phyloP scores from a whole-genome alignment of 768 basidiomycete species.

The Cystobasidium ongulense region DNA sequence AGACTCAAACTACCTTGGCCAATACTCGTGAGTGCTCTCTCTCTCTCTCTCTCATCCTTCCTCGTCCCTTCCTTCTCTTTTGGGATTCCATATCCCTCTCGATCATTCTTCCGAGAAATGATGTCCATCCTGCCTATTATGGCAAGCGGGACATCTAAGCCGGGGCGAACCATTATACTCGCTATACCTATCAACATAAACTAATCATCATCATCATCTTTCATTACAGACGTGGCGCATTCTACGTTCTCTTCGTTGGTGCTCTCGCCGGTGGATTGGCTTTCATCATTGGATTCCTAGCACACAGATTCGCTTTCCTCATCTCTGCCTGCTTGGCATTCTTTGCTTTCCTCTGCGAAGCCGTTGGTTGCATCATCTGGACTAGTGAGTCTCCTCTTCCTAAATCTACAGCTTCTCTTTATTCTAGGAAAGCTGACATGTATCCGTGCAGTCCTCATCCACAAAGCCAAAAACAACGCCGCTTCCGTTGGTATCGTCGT shows the following conservation, averaged over 20 bases:
- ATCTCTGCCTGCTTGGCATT: conserved; percentile 71
- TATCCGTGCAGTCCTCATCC: background rate
- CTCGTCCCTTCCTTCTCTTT: background rate
- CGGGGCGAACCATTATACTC: background rate
- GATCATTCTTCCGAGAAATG: background rate
- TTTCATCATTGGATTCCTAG: conserved; percentile 49
- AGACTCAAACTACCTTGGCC: background rate
- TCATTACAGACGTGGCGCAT: conserved; percentile 23
- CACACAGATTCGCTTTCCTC: conserved; percentile 57
- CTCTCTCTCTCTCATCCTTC: background rate
- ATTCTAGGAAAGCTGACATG: background rate
- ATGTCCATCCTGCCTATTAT: conserved; percentile 5
- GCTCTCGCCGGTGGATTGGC: conserved; percentile 25
- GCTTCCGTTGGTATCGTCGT: conserved; percentile 22
- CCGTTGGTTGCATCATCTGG: conserved; percentile 30
- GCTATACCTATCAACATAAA: background rate
- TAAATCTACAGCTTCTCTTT: background rate
- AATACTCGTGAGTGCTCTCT: conserved; percentile 24
- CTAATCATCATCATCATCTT: background rate
- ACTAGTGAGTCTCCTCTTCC: conserved; percentile 9
- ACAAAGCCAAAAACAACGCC: background rate
- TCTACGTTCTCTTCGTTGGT: conserved; percentile 51
- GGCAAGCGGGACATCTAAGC: conserved; percentile 2
- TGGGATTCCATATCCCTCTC: background rate
- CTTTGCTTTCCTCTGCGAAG: conserved; percentile 30